phyloP scores from a whole-genome alignment of 73 alveolate genomes.

The Uronychia setigera region DNA sequence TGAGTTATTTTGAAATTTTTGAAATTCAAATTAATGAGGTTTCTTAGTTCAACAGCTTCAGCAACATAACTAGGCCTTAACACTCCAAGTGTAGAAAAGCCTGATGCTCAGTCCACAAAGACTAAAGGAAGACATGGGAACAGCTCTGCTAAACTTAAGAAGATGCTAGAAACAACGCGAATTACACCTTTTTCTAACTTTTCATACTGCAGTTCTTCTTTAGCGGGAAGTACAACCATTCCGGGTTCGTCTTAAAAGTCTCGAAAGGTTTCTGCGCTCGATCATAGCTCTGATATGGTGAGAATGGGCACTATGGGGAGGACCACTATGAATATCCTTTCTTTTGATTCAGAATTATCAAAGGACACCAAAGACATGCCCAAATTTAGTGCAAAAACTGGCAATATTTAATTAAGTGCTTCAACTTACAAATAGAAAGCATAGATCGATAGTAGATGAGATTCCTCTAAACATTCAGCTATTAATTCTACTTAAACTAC shows the following conservation, averaged over 20 bases:
- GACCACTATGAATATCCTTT: too few species aligned
- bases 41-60: neutral
- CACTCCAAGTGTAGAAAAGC: too few species aligned
- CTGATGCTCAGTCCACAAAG: too few species aligned
- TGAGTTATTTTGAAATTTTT: too few species aligned
- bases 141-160: neutral
- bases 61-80: neutral
- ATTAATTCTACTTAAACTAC: neutral
- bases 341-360: too few species aligned
- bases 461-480: neutral
- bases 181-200: neutral
- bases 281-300: too few species aligned
- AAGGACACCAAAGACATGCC: too few species aligned
- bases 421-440: neutral
- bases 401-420: too few species aligned
- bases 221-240: neutral
- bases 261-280: neutral
- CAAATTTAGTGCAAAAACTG: too few species aligned
- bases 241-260: neutral
- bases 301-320: too few species aligned
- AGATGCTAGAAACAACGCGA: neutral
- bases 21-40: neutral
- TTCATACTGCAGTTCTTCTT: neutral
- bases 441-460: neutral
- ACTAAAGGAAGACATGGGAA: neutral